These are phyloP conservation scores for Pythium monospermum DNA, from an alignment of 352 stramenopile species.

Conservation along the genomic window DNA sequence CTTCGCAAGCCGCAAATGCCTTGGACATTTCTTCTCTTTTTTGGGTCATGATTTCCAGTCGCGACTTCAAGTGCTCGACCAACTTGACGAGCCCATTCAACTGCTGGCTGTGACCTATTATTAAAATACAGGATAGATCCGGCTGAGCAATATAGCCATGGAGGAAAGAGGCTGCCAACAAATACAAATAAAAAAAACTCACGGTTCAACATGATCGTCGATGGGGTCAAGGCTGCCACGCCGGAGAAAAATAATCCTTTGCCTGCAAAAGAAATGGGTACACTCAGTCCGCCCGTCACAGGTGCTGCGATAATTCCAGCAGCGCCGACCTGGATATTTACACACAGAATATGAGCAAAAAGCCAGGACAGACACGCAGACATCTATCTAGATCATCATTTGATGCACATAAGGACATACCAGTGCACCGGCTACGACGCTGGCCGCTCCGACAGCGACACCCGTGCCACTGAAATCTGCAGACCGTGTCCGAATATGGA, in stretches of 20 bases:
- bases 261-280: conserved; percentile 76
- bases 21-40: conserved; percentile 73
- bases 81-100: conserved; percentile 68
- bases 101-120: conserved; percentile 76
- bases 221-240: conserved; percentile 70
- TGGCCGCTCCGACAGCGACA: conserved; percentile 70
- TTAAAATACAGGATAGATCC: not conserved
- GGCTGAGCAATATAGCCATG: not conserved
- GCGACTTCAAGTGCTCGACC: conserved; percentile 75
- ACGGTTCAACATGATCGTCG: conserved; percentile 85
- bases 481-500: conserved; percentile 74
- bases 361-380: too few species aligned
- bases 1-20: conserved; percentile 64
- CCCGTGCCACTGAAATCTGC: conserved; percentile 84
- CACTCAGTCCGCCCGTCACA: conserved; percentile 71
- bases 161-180: not conserved
- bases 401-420: conserved; percentile 19
- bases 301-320: conserved; percentile 72
- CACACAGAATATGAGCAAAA: not conserved
- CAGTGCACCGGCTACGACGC: conserved; percentile 74
- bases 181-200: conserved; percentile 20
- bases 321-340: conserved; percentile 40
- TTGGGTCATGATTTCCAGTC: conserved; percentile 83
- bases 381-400: not conserved
- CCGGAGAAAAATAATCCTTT: conserved; percentile 84